Conservation (phyloP, 129 eudicot genomes). For the Pseudognaphalium luteoalbum region DNA sequence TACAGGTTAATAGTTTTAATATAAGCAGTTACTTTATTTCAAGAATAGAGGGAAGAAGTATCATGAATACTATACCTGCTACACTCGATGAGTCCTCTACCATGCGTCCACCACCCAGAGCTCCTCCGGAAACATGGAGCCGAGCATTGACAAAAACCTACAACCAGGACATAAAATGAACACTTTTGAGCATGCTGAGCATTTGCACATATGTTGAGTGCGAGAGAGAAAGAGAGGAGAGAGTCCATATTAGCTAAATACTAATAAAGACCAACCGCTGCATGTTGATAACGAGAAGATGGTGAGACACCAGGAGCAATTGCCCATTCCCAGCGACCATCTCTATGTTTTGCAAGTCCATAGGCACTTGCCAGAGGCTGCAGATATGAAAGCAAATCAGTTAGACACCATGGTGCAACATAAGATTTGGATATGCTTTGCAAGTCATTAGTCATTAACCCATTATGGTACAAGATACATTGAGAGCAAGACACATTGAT, state of each 20-base stretch:
- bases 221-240: neutral
- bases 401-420: constrained; percentile 5
- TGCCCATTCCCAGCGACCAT: constrained; percentile 99
- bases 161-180: constrained; percentile 16
- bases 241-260: neutral
- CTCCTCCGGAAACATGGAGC: constrained; percentile 99
- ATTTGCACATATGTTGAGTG: neutral
- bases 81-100: constrained; percentile 99
- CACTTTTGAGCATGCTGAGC: constrained; percentile 8
- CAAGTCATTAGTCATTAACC: neutral
- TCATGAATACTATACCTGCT: constrained; percentile 58
- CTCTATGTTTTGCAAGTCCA: constrained; percentile 97
- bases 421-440: neutral
- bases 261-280: constrained; percentile 61
- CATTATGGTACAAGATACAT: neutral
- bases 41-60: constrained; percentile 9
- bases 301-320: constrained; percentile 99
- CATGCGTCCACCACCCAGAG: constrained; percentile 99
- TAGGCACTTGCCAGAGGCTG: constrained; percentile 93
- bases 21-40: constrained; percentile 9
- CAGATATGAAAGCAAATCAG: constrained; percentile 21
- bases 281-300: constrained; percentile 95
- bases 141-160: constrained; percentile 99
- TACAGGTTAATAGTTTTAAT: neutral
- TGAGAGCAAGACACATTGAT: neutral